Percentiles rank a stretch among this genome's conserved stretches.
These are phyloP conservation scores for Cryptococcus depauperatus DNA, from an alignment of 1,284 basidiomycete genomes.

Conservation along the genomic window DNA sequence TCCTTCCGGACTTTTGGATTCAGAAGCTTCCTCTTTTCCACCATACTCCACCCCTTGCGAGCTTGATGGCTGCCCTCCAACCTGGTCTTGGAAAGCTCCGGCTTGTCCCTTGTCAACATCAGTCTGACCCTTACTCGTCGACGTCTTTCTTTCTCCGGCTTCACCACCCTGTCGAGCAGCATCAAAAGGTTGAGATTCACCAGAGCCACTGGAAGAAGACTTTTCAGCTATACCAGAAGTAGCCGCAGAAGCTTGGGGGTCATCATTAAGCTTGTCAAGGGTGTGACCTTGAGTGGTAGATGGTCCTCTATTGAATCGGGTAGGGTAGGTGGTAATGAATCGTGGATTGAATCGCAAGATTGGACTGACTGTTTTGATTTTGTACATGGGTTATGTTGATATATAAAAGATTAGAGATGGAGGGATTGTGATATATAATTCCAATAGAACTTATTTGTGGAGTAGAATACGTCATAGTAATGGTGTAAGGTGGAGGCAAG, in stretches of 20 bases:
- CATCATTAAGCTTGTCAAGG: constrained; percentile 21
- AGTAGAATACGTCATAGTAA: too few species aligned
- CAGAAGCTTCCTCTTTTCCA: constrained; percentile 23
- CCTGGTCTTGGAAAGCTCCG: constrained; percentile 25
- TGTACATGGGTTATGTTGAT: too few species aligned
- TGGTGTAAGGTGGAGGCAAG: too few species aligned
- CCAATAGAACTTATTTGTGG: background rate
- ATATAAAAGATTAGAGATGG: background rate
- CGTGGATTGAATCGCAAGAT: background rate
- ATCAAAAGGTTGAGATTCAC: constrained; percentile 22
- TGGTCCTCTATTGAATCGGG: constrained; percentile 11
- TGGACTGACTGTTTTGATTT: background rate
- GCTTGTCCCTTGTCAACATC: constrained; percentile 9
- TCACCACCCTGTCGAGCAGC: constrained; percentile 22
- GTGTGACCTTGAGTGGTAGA: constrained; percentile 28
- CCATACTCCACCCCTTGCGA: constrained; percentile 23
- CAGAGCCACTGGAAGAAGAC: constrained; percentile 5
- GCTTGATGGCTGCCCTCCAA: constrained; percentile 26
- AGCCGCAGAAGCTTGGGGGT: constrained; percentile 27
- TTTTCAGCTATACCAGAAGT: constrained; percentile 22
- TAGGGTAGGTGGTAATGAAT: constrained; percentile 2
- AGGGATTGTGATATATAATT: constrained; percentile 1
- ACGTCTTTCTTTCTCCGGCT: constrained; percentile 23
- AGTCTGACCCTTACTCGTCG: constrained; percentile 8
- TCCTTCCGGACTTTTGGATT: constrained; percentile 11